phyloP scores from a whole-genome alignment of 2,329 filamentous ascomycete genomes.

The Fusarium concolor region DNA sequence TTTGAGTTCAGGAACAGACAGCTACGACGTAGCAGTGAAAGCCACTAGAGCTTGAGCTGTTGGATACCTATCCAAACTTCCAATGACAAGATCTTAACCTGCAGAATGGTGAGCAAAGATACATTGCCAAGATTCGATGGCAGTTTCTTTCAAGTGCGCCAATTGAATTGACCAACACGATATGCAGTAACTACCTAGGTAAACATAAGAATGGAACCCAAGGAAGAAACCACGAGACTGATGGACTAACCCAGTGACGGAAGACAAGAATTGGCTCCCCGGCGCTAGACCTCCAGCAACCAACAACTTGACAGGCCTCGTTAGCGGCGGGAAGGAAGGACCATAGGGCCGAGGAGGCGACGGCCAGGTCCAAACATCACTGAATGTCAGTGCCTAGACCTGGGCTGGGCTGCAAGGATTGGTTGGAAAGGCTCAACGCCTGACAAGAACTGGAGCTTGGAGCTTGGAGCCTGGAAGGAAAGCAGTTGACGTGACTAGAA shows the following conservation, averaged over 20 bases:
- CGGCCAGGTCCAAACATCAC: constrained; percentile 2
- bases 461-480: background rate
- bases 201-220: background rate
- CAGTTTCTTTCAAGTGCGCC: constrained; percentile 8
- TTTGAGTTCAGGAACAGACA: constrained; percentile 24
- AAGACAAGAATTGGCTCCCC: constrained; percentile 32
- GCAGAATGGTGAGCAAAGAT: constrained; percentile 9
- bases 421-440: constrained; percentile 31
- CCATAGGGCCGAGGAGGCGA: constrained; percentile 29
- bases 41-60: background rate
- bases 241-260: constrained; percentile 15
- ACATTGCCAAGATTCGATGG: constrained; percentile 4
- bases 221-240: constrained; percentile 16
- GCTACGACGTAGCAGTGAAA: background rate
- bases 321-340: constrained; percentile 40
- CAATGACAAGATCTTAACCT: constrained; percentile 13
- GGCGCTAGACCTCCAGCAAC: constrained; percentile 32
- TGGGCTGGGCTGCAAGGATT: constrained; percentile 5
- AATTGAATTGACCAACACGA: constrained; percentile 12
- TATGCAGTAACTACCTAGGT: background rate
- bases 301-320: constrained; percentile 31
- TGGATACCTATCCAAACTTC: background rate
- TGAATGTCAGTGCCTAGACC: constrained; percentile 1
- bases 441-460: constrained; percentile 6
- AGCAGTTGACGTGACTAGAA: background rate